Evolutionary conservation across 352 stramenopile species (phyloP), one percentile per base, ranked within the genome.

Genomic region (Phytophthora tubulina): DNA sequence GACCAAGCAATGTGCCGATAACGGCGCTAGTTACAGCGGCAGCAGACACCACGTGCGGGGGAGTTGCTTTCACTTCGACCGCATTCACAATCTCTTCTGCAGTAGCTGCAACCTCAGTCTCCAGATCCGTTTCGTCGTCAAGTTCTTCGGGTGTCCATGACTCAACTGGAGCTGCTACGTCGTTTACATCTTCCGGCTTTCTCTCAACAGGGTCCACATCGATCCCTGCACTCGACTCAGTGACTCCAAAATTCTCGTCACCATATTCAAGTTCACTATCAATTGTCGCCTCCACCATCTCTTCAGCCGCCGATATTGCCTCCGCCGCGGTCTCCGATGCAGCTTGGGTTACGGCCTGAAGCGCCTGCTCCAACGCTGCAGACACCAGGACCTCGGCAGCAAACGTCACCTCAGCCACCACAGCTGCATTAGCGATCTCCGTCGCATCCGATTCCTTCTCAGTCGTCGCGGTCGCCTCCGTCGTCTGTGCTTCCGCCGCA

Each of bases 11-110:
- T 32, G 67, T 68, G 2, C 67, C 49, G 31, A 75, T 58, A 11
- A 75, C 62, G 5, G 68, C 68, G 30, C 61, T 71, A 17, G 61
- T 60, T 42, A 71, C 61, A 42, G 68, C 68, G 6, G 55, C 56
- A 62, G 62, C 56, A 30, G 61, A 72, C n/a, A 75, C 61, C n/a
- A 72, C 55, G 14, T 67, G 41, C 9, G 42, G 38, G 15, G 57
- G 59, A 42, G 66, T 69, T 38, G 27, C 30, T 55, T 60, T 63
- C 7, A 57, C 32, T 59, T 69, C 58, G 5, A 73, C 50, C 14
- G 52, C 50, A 48, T 69, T 52, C 27, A 73, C 58, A 4, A 69
- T 52, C 21, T 63, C 58, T 14, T 52, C 41, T 42, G 65, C 41
- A 10, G 42, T 45, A 6, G 57, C 49, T 46, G 58, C 49, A 46